Conservation (phyloP, 140 eudicot species). For the Bidens hawaiensis region DNA sequence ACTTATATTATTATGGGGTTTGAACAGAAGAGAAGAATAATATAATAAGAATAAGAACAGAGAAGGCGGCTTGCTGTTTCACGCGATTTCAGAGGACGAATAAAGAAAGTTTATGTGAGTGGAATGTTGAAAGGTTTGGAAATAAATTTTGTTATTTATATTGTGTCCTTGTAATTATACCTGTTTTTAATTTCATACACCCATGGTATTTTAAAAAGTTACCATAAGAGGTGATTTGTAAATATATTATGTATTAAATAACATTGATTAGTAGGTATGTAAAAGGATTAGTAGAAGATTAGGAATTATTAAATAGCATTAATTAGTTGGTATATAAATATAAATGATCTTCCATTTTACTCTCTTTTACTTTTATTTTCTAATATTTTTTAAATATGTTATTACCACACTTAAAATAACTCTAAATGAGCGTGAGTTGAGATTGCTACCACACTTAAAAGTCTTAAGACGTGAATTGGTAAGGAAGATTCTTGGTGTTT, state of each 20-base stretch:
- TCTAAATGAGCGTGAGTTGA: too few species aligned
- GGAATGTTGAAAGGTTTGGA: slow-evolving; percentile 9
- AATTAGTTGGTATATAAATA: background rate
- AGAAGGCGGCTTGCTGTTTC: slow-evolving; percentile 14
- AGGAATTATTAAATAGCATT: background rate
- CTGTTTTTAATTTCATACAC: too few species aligned
- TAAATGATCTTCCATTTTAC: background rate
- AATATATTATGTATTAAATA: background rate
- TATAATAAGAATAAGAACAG: slow-evolving; percentile 1
- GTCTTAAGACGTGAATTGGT: too few species aligned
- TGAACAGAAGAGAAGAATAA: too few species aligned
- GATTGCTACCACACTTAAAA: too few species aligned
- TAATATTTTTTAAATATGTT: too few species aligned
- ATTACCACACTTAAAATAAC: too few species aligned
- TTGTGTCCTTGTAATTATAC: background rate
- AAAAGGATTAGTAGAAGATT: background rate
- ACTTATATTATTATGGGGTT: background rate
- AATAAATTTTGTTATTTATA: background rate
- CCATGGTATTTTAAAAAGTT: background rate
- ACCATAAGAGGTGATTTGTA: background rate
- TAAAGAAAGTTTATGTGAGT: background rate
- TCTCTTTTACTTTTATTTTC: too few species aligned
- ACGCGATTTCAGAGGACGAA: slow-evolving; percentile 13
- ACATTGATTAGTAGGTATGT: background rate
- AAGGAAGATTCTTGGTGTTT: too few species aligned